These are phyloP conservation scores for Coccomyxa subellipsoidea DNA, from an alignment of 163 green algal genomes.

Conservation along the genomic window DNA sequence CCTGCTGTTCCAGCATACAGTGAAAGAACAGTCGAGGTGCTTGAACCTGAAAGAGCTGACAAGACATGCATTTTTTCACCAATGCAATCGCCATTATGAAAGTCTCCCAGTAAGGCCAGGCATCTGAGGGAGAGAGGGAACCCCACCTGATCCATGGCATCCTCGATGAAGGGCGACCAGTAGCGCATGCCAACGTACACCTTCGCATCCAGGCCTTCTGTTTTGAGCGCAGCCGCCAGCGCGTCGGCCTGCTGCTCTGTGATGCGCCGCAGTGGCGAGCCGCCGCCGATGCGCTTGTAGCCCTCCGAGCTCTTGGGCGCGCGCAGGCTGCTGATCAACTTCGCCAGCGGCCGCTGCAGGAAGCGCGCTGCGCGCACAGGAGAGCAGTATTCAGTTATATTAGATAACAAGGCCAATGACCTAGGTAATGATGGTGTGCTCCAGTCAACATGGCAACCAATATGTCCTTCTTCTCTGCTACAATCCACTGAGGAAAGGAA, in stretches of 20 bases:
- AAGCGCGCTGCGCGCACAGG: conserved; percentile 47
- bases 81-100: too few relatives aligned
- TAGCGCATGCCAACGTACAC: conserved; percentile 99
- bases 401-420: too few relatives aligned
- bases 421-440: too few relatives aligned
- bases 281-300: conserved; percentile 94
- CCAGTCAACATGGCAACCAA: too few relatives aligned
- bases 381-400: background rate
- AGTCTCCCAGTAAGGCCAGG: too few relatives aligned
- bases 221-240: conserved; percentile 52
- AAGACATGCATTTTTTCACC: too few relatives aligned
- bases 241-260: conserved; percentile 89
- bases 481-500: too few relatives aligned
- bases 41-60: too few relatives aligned
- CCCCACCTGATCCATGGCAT: conserved; percentile 75
- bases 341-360: conserved; percentile 82
- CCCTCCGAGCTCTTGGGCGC: conserved; percentile 83
- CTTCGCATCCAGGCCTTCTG: conserved; percentile 59
- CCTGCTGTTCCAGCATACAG: too few relatives aligned
- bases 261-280: conserved; percentile 88
- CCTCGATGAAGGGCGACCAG: conserved; percentile 99
- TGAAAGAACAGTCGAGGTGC: too few relatives aligned
- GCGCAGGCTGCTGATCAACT: conserved; percentile 80
- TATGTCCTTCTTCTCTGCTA: too few relatives aligned
- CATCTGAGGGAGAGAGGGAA: too few relatives aligned